Percentiles rank a stretch among this genome's conserved stretches.
These are phyloP conservation scores for Mortierella hygrophila DNA, from an alignment of 192 early-diverging fungal genomes.

Conservation along the genomic window DNA sequence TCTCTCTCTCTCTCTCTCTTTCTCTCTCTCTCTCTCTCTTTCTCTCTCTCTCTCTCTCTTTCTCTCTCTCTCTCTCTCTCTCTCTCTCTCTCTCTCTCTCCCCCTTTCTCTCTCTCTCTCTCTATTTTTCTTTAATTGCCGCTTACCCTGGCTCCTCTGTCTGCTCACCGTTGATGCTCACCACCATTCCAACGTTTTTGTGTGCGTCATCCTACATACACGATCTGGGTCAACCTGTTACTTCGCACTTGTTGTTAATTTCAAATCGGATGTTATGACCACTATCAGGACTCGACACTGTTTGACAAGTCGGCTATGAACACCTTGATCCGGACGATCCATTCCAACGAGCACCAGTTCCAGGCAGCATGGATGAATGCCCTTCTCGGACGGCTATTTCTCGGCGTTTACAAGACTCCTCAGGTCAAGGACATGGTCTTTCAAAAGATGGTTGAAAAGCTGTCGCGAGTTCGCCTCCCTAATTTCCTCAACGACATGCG, in stretches of 20 bases:
- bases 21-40: neutral
- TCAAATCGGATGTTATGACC: neutral
- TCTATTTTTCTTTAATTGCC: neutral
- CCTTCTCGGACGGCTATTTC: slow-evolving; percentile 82
- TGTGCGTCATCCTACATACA: neutral
- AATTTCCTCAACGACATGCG: slow-evolving; percentile 85
- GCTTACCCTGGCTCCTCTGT: neutral
- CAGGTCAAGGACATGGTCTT: slow-evolving; percentile 69
- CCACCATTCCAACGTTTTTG: neutral
- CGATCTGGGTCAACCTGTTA: neutral
- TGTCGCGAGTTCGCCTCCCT: slow-evolving; percentile 70
- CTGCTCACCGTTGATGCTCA: neutral
- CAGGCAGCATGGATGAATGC: slow-evolving; percentile 87
- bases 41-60: neutral
- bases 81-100: neutral
- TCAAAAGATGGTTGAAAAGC: slow-evolving; percentile 73
- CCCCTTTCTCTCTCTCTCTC: neutral
- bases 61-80: too few species aligned
- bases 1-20: neutral
- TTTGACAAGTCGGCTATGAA: slow-evolving; percentile 61
- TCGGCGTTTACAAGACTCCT: slow-evolving; percentile 76
- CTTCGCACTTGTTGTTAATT: neutral
- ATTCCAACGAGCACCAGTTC: slow-evolving; percentile 65
- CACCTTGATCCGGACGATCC: slow-evolving; percentile 63
- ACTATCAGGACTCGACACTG: slow-evolving; percentile 43